Base-by-base conservation (phyloP, 371 early-diverging fungal species). In the Neoconidiobolus thromboides region DNA sequence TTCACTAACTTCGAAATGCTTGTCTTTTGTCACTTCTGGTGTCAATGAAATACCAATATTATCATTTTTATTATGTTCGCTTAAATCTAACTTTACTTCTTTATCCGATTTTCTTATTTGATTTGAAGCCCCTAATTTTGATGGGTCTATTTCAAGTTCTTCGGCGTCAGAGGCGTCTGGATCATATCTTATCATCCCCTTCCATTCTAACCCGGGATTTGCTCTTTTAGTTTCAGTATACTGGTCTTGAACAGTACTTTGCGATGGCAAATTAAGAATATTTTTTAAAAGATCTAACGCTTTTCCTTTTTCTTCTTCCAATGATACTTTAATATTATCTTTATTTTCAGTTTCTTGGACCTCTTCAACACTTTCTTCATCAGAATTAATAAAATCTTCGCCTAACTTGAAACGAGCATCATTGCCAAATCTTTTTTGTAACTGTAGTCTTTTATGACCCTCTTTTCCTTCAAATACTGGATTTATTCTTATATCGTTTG, bases 391-490 rank as follows among this genome's bases (percentile, higher is more conserved):
- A 36, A 58, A 58, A 7, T 58, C 44, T 5, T 42, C 58, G 36
- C 44, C 58, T 5, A 58, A n/a, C 38, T 58, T 58, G 46, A 58
- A 58, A 15, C 58, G 58, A 6, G 43, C 10, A 44, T 58, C 58
- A 26, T n/a, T 47, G 10, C 58, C 58, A 38, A 44, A 58, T 12
- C 58, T 12, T 38, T 38, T 10, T 36, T 58, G 58, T 26, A 58
- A n/a, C n/a, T 43, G n/a, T 12, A 58, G 47, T 2, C 58, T 42
- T 38, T 58, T 10, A 3, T 47, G 58, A 14, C 58, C 58, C 46
- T 10, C 10, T 9, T 58, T 46, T 26, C 58, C 58, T 47, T 58
- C 58, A 38, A 58, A 58, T 6, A 47, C 58, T 12, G n/a, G 4
- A 3, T 58, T 58, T n/a, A 58, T 58, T 3, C n/a, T n/a, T n/a